Evolutionary conservation across 1,139 yeast species (phyloP).

Genomic region (Yamadazyma friedrichii): DNA sequence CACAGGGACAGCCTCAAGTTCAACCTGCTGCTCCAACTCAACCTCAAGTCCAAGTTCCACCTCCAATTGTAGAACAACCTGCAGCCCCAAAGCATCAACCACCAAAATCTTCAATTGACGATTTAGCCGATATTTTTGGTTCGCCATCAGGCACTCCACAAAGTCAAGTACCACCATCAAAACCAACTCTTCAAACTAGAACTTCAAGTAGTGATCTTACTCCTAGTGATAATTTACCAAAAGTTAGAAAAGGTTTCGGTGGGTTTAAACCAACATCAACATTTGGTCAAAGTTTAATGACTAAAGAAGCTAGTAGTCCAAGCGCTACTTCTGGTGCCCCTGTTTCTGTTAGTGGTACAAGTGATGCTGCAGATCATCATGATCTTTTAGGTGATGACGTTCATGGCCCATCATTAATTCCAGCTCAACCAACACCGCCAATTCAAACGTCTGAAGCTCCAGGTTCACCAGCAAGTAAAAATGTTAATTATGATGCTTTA

Average conservation of each 20-base stretch:
- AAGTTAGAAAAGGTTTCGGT: constrained; percentile 36
- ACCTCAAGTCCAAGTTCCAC: background rate
- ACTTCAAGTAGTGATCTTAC: constrained; percentile 37
- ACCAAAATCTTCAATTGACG: constrained; percentile 60
- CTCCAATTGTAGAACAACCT: constrained; percentile 22
- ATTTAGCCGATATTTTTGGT: constrained; percentile 58
- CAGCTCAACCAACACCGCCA: constrained; percentile 7
- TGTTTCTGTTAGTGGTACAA: background rate
- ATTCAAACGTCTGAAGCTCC: constrained; percentile 7
- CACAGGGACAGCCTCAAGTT: constrained; percentile 6
- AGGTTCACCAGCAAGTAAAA: constrained; percentile 16
- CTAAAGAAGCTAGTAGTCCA: constrained; percentile 15
- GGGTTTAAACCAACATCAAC: constrained; percentile 59
- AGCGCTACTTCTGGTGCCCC: background rate
- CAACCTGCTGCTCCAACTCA: constrained; percentile 17
- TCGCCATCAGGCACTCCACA: constrained; percentile 11
- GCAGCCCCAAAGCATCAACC: constrained; percentile 13
- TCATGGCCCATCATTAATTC: background rate
- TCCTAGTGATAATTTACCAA: constrained; percentile 36
- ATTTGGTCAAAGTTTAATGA: constrained; percentile 62
- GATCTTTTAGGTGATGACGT: constrained; percentile 30
- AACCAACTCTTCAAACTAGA: constrained; percentile 22
- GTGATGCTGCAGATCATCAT: constrained; percentile 17
- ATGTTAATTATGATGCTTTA: constrained; percentile 47
- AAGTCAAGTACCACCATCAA: constrained; percentile 7